These are phyloP conservation scores for Sphaerulina musiva DNA, from an alignment of 2,329 filamentous ascomycete genomes.

Conservation along the genomic window DNA sequence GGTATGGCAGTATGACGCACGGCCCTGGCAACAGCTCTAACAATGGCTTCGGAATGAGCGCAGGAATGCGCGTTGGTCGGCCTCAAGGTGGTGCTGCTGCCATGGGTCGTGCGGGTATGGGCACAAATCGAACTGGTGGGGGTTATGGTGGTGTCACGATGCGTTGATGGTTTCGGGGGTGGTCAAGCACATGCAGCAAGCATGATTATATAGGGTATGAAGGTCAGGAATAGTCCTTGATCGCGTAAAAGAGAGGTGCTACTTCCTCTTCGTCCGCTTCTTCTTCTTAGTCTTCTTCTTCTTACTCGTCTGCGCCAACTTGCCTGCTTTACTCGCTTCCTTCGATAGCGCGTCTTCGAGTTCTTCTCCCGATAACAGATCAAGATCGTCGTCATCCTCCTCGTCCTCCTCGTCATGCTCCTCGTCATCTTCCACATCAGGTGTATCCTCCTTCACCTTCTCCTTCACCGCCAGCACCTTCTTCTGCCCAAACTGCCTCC, in stretches of 20 bases:
- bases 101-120: constrained; percentile 1
- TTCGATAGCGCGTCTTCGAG: constrained; percentile 21
- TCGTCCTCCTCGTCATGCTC: constrained; percentile 25
- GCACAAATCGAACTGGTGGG: constrained; percentile 1
- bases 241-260: background rate
- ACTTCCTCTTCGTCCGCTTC: constrained; percentile 32
- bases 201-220: background rate
- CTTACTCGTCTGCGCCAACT: constrained; percentile 31
- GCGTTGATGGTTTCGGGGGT: background rate
- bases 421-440: constrained; percentile 19
- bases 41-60: constrained; percentile 1
- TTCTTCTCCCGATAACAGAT: constrained; percentile 29
- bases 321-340: constrained; percentile 22
- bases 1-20: background rate
- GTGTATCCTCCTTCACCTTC: constrained; percentile 20
- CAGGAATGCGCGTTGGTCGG: constrained; percentile 7
- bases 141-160: constrained; percentile 4
- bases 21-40: background rate
- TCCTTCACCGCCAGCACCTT: constrained; percentile 15
- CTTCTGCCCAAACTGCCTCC: constrained; percentile 52
- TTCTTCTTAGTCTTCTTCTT: constrained; percentile 32
- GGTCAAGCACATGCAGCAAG: background rate
- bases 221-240: background rate
- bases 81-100: constrained; percentile 1
- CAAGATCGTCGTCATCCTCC: constrained; percentile 23